Evolutionary conservation across 2,329 filamentous ascomycete species (phyloP).

Genomic region (Aspergillus fischeri): DNA sequence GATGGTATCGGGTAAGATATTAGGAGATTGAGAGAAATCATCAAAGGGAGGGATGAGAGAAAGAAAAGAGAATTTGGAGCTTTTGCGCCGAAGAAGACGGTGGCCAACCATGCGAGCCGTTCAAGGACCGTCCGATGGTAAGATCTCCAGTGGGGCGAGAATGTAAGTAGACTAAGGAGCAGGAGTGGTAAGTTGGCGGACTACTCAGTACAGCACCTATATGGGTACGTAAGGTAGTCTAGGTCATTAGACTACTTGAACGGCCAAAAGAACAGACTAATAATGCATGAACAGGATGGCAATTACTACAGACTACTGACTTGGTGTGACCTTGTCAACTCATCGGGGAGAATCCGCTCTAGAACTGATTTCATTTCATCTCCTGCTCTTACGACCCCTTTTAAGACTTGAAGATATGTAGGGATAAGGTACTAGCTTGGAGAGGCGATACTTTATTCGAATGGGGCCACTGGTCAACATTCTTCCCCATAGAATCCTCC

Average conservation of each 20-base stretch:
- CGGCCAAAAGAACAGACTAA: not conserved
- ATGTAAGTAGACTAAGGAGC: not conserved
- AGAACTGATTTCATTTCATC: not conserved
- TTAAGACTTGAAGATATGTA: not conserved
- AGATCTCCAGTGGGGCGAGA: not conserved
- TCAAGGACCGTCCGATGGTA: not conserved
- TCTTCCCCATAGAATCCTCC: not conserved
- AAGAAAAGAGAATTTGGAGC: not conserved
- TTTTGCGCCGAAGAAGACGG: not conserved
- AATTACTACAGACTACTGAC: not conserved
- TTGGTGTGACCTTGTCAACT: not conserved
- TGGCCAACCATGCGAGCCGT: not conserved
- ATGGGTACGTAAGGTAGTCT: not conserved
- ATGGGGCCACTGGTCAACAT: not conserved
- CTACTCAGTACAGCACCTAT: not conserved
- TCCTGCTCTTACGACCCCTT: too few species aligned
- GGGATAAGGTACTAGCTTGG: not conserved
- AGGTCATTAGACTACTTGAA: not conserved
- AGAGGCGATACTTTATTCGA: not conserved
- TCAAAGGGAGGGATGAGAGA: not conserved
- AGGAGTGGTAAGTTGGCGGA: not conserved
- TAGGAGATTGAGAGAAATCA: not conserved
- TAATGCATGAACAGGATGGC: not conserved
- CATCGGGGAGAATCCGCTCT: not conserved
- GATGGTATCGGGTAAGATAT: not conserved